Conservation (phyloP, 1,284 basidiomycete species). For the Moniliella sp. region DNA sequence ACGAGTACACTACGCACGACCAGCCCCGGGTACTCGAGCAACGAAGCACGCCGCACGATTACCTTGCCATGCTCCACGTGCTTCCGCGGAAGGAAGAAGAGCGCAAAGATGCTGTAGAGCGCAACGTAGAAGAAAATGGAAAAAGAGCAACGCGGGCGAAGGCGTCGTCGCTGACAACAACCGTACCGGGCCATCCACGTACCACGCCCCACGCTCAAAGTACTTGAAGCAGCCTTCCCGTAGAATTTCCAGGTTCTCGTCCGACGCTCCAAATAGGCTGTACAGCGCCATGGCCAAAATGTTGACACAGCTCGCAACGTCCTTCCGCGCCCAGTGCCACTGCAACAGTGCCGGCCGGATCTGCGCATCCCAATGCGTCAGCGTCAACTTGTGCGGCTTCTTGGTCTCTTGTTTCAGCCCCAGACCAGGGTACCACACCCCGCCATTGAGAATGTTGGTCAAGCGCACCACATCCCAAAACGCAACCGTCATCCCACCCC, state of each 20-base stretch:
- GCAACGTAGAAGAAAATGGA: conserved; percentile 90
- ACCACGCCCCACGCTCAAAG: conserved; percentile 77
- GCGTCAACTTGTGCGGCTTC: conserved; percentile 5
- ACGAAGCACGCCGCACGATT: neutral
- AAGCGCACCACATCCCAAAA: conserved; percentile 30
- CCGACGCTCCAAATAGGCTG: conserved; percentile 34
- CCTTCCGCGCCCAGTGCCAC: conserved; percentile 31
- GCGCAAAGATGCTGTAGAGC: conserved; percentile 67
- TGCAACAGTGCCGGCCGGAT: conserved; percentile 13
- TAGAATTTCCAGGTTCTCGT: conserved; percentile 57
- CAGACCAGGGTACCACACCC: conserved; percentile 11
- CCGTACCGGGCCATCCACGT: conserved; percentile 59
- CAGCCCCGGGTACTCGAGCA: conserved; percentile 15
- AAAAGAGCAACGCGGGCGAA: conserved; percentile 54
- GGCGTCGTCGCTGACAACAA: conserved; percentile 42
- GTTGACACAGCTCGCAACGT: conserved; percentile 26
- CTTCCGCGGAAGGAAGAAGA: conserved; percentile 42
- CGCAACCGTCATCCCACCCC: conserved; percentile 40
- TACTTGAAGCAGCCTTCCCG: conserved; percentile 89
- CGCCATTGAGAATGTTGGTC: conserved; percentile 18
- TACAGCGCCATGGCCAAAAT: conserved; percentile 30
- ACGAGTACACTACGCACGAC: conserved; percentile 13
- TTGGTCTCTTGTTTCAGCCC: conserved; percentile 1
- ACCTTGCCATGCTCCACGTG: neutral
- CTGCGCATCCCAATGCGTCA: conserved; percentile 10